These are phyloP conservation scores for Oryza australiensis DNA, from an alignment of 176 grass and related monocot genomes.

Conservation along the genomic window DNA sequence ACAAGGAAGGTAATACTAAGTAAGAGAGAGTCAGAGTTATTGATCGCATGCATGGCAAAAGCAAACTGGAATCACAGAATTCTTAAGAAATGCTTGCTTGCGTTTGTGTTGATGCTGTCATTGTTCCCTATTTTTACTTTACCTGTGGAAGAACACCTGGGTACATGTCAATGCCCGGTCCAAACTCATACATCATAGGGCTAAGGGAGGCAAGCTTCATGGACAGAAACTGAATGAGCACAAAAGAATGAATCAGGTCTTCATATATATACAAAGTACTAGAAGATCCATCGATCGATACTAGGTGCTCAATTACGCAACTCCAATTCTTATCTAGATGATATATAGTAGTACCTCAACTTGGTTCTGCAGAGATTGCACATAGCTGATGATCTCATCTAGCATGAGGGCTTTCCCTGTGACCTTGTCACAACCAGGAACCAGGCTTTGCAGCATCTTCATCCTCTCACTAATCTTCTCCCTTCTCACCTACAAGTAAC, in stretches of 20 bases:
- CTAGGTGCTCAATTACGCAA: not conserved
- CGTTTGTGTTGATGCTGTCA: not conserved
- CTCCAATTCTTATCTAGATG: too few species aligned
- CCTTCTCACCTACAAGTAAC: constrained; percentile 22
- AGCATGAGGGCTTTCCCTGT: constrained; percentile 24
- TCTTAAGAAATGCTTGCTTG: not conserved
- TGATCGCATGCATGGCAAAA: not conserved
- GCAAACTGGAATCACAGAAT: not conserved
- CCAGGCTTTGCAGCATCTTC: constrained; percentile 42
- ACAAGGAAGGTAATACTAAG: not conserved
- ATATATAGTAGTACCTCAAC: constrained; percentile 27
- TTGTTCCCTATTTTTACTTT: not conserved
- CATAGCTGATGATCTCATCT: constrained; percentile 34
- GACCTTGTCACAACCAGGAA: constrained; percentile 45
- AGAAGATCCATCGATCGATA: not conserved
- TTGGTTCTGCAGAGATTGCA: constrained; percentile 40
- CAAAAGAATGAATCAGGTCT: not conserved
- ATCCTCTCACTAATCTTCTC: constrained; percentile 34
- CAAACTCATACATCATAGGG: constrained; percentile 14
- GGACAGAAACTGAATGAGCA: constrained; percentile 31
- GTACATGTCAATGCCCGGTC: constrained; percentile 12
- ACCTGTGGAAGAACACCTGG: constrained; percentile 20
- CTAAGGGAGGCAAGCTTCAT: constrained; percentile 37
- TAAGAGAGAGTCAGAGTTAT: not conserved
- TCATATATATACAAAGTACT: not conserved